Evolutionary conservation across 768 basidiomycete genomes (phyloP).

Genomic region (Kwoniella sp.): DNA sequence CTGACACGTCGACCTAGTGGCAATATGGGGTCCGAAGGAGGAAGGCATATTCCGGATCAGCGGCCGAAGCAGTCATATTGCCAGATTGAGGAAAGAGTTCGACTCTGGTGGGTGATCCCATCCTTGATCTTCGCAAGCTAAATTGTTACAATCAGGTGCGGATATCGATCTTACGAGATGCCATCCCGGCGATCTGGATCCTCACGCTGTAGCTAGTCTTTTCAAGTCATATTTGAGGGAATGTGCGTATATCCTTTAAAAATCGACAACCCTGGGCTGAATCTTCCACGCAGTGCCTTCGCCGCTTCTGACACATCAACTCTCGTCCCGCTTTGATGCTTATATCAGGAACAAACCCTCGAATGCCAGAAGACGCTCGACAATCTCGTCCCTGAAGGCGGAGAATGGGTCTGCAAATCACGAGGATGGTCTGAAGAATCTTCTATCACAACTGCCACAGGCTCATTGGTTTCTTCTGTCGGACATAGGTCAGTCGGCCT

Average conservation of each 20-base stretch:
- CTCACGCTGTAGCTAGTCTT: slow-evolving; percentile 85
- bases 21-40: slow-evolving; percentile 48
- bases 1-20: slow-evolving; percentile 17
- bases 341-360: slow-evolving; percentile 54
- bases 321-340: slow-evolving; percentile 73
- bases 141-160: slow-evolving; percentile 57
- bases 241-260: slow-evolving; percentile 57
- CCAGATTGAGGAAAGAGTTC: slow-evolving; percentile 71
- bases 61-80: slow-evolving; percentile 75
- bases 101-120: slow-evolving; percentile 60
- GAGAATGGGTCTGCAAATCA: background rate
- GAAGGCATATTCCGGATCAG: slow-evolving; percentile 61
- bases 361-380: slow-evolving; percentile 55
- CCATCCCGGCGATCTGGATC: slow-evolving; percentile 81
- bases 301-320: slow-evolving; percentile 68
- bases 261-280: background rate
- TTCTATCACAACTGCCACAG: slow-evolving; percentile 65
- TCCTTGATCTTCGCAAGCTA: background rate
- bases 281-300: slow-evolving; percentile 65
- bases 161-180: slow-evolving; percentile 78
- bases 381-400: slow-evolving; percentile 11
- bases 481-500: slow-evolving; percentile 68
- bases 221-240: slow-evolving; percentile 92
- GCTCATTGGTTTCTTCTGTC: slow-evolving; percentile 80
- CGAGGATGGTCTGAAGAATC: slow-evolving; percentile 58